Conservation (phyloP, 108 stramenopile species). For the Pseudonitzschia multiseries region DNA sequence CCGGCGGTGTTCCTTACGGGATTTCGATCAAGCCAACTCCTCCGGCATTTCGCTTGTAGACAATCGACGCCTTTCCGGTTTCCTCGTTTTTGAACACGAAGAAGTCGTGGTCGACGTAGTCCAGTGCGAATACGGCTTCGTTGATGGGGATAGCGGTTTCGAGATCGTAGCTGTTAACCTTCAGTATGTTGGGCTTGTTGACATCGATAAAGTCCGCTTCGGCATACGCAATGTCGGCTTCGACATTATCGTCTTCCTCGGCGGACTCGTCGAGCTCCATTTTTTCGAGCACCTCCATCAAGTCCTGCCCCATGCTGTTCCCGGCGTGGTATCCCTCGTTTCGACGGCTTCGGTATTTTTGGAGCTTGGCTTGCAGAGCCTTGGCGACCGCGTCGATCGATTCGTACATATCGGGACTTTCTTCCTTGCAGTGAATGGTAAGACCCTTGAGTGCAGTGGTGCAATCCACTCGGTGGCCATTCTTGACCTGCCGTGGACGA, state of each 20-base stretch:
- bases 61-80: conserved; percentile 73
- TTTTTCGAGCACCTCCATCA: conserved; percentile 65
- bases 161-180: conserved; percentile 81
- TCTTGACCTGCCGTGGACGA: conserved; percentile 64
- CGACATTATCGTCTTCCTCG: conserved; percentile 32
- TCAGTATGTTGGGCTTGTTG: conserved; percentile 71
- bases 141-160: conserved; percentile 71
- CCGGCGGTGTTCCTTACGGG: neutral
- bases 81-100: conserved; percentile 86
- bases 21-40: conserved; percentile 86
- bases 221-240: neutral
- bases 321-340: conserved; percentile 81
- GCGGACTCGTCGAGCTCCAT: conserved; percentile 36
- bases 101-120: conserved; percentile 92
- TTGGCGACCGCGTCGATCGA: conserved; percentile 73
- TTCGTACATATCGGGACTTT: conserved; percentile 81
- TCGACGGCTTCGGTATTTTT: conserved; percentile 83
- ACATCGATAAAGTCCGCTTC: conserved; percentile 58
- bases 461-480: conserved; percentile 75
- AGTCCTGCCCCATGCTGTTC: conserved; percentile 75
- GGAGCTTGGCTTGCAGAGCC: conserved; percentile 71
- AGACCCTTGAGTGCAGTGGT: conserved; percentile 80
- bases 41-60: conserved; percentile 92
- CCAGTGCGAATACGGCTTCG: conserved; percentile 89
- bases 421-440: conserved; percentile 69